phyloP scores from a whole-genome alignment of 2,329 filamentous ascomycete species.

The Fusarium chaquense region DNA sequence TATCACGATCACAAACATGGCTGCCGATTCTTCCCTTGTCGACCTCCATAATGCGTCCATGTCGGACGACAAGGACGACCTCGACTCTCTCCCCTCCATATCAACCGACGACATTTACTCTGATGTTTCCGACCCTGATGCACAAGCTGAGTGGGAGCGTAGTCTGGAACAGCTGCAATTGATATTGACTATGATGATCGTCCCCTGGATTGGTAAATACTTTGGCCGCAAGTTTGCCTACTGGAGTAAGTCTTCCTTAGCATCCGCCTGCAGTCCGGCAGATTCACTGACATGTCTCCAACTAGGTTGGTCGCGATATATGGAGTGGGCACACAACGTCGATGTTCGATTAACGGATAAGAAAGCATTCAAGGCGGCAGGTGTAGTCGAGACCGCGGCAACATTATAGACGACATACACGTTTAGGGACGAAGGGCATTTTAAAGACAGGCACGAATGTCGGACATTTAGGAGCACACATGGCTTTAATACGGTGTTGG shows the following conservation, averaged over 20 bases:
- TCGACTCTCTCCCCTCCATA: constrained; percentile 74
- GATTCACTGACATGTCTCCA: constrained; percentile 26
- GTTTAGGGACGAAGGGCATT: background rate
- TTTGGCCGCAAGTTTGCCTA: constrained; percentile 95
- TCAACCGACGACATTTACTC: constrained; percentile 68
- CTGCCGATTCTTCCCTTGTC: constrained; percentile 63
- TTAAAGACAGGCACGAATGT: constrained; percentile 6
- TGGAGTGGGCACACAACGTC: constrained; percentile 91
- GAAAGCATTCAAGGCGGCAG: constrained; percentile 71
- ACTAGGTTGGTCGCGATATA: constrained; percentile 91
- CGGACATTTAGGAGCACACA: constrained; percentile 17
- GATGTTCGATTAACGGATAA: constrained; percentile 76
- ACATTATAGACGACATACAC: constrained; percentile 57
- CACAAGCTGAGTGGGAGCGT: constrained; percentile 94
- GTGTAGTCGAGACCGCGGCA: constrained; percentile 71
- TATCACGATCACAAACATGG: constrained; percentile 39
- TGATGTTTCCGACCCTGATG: constrained; percentile 77
- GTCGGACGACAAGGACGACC: constrained; percentile 65
- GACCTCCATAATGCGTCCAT: constrained; percentile 62
- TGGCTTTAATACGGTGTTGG: constrained; percentile 43
- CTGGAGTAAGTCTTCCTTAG: constrained; percentile 76
- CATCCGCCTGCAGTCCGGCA: background rate
- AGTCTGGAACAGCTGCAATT: constrained; percentile 94
- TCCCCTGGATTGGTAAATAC: constrained; percentile 95
- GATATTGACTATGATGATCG: constrained; percentile 91